Conservation (phyloP, 1,284 basidiomycete species). For the Puccinia coronata region DNA sequence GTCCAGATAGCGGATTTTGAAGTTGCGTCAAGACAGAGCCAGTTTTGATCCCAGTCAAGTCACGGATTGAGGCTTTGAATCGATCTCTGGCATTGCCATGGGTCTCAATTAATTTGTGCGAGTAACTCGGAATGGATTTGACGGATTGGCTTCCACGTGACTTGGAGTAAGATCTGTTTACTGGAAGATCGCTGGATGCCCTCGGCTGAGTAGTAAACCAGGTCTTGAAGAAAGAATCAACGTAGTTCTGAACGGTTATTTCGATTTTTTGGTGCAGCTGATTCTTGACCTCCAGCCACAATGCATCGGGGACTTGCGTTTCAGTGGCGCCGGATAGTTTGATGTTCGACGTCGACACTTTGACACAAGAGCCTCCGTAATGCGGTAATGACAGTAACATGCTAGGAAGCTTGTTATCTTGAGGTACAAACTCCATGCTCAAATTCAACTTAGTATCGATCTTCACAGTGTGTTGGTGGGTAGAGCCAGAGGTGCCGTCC, state of each 20-base stretch:
- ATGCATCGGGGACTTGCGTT: not conserved
- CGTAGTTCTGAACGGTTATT: constrained; percentile 1
- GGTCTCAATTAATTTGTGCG: constrained; percentile 27
- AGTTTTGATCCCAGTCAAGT: constrained; percentile 41
- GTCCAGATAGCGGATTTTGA: constrained; percentile 45
- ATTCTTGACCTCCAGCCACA: constrained; percentile 17
- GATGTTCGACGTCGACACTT: constrained; percentile 22
- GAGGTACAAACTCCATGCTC: constrained; percentile 18
- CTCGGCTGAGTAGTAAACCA: constrained; percentile 23
- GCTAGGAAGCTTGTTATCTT: constrained; percentile 1
- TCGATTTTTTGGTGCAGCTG: not conserved
- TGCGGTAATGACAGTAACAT: constrained; percentile 26
- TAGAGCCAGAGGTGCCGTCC: not conserved
- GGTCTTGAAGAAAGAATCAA: constrained; percentile 41
- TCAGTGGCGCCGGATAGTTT: constrained; percentile 1
- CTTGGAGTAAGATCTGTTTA: not conserved
- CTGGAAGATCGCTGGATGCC: not conserved
- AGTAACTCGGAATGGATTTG: not conserved
- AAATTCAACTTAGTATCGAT: constrained; percentile 18
- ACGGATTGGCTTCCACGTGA: not conserved
- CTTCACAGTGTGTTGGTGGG: not conserved
- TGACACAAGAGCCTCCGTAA: constrained; percentile 25
- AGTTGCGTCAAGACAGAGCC: constrained; percentile 44
- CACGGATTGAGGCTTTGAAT: constrained; percentile 44
- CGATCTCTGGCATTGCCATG: constrained; percentile 48